phyloP scores from a whole-genome alignment of 2,329 filamentous ascomycete genomes.

The Aspergillus luchuensis region DNA sequence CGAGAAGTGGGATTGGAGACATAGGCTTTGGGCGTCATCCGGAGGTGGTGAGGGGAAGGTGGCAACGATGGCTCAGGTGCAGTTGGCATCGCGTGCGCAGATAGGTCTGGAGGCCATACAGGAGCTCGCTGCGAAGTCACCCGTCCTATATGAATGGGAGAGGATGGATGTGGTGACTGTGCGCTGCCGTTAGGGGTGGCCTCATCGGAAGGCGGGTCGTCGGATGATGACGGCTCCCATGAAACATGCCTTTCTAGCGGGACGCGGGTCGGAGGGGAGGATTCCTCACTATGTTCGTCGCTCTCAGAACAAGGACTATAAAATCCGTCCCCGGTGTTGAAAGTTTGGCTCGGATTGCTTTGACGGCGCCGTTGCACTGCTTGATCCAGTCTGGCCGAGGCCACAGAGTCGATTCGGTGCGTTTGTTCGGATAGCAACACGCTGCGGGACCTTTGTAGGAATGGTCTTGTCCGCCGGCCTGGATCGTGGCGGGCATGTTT shows the following conservation, averaged over 20 bases:
- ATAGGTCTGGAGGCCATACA: neutral
- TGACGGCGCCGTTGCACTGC: neutral
- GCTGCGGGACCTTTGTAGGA: conserved; percentile 24
- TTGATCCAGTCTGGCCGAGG: neutral
- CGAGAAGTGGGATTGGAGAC: neutral
- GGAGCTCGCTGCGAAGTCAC: neutral
- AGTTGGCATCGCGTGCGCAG: neutral
- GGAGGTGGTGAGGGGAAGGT: conserved; percentile 14
- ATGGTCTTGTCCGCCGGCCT: conserved; percentile 10
- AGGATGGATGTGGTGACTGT: conserved; percentile 9
- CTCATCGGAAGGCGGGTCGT: conserved; percentile 7
- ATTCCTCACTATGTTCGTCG: conserved; percentile 13
- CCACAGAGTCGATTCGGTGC: conserved; percentile 10
- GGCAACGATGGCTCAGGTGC: conserved; percentile 16
- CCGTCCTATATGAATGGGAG: conserved; percentile 8
- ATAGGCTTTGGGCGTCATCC: conserved; percentile 21
- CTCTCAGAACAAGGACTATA: conserved; percentile 10
- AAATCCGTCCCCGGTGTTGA: conserved; percentile 5
- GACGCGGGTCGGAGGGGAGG: conserved; percentile 7
- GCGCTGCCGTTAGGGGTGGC: neutral
- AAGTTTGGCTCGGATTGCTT: neutral
- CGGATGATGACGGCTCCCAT: conserved; percentile 10
- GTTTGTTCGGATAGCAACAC: conserved; percentile 21
- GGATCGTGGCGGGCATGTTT: conserved; percentile 11
- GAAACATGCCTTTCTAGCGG: conserved; percentile 6